phyloP scores from a whole-genome alignment of 768 basidiomycete genomes.

The Tricholomella constricta region DNA sequence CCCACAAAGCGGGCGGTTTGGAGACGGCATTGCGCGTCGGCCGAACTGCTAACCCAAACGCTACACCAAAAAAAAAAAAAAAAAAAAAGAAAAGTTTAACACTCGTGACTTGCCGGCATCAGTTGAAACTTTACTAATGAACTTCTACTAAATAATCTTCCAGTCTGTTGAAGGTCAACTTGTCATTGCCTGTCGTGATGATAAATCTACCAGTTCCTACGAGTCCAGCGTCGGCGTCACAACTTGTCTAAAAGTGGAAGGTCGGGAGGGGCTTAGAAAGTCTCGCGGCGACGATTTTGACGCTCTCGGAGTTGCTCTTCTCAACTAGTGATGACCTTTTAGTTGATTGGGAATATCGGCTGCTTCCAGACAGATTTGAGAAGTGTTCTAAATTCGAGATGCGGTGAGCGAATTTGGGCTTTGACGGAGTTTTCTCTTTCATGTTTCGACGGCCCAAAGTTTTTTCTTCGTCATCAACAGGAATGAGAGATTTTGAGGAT shows the following conservation, averaged over 20 bases:
- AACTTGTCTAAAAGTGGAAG: constrained; percentile 15
- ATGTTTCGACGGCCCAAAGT: neutral
- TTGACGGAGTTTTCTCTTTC: neutral
- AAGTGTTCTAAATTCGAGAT: neutral
- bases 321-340: neutral
- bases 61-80: no score
- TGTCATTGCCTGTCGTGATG: no score
- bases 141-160: no score
- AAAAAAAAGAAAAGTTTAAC: no score
- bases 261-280: constrained; percentile 19
- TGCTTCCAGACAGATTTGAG: constrained; percentile 4
- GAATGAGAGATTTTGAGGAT: neutral
- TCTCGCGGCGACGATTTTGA: constrained; percentile 4
- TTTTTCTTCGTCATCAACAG: constrained; percentile 10
- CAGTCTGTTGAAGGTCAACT: no score
- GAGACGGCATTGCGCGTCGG: no score
- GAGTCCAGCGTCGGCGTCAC: no score
- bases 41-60: no score
- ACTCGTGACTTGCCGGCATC: no score
- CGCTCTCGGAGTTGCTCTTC: neutral
- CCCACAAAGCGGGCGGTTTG: no score
- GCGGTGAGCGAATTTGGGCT: neutral
- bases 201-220: no score
- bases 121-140: no score
- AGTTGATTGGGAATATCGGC: neutral